phyloP scores from a whole-genome alignment of 345 rosid genomes.

The Syzygium jambos region DNA sequence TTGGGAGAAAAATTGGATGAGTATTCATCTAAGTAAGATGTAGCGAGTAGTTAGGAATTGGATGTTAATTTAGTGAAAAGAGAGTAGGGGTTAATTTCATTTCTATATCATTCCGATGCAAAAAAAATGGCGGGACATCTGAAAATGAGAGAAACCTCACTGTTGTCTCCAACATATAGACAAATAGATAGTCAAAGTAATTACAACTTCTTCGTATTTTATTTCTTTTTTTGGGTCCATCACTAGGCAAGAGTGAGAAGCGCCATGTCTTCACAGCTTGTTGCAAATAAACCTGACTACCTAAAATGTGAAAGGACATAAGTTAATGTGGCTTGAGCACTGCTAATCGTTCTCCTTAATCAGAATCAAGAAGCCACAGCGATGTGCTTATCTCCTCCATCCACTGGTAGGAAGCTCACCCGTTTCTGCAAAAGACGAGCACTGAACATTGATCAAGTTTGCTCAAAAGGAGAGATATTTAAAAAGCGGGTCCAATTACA shows the following conservation, averaged over 20 bases:
- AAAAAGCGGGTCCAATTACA: no score
- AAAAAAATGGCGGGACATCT: not conserved
- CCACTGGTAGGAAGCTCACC: slow-evolving; percentile 64
- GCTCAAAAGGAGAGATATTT: not conserved
- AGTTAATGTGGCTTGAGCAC: not conserved
- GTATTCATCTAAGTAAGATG: not conserved
- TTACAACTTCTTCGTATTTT: not conserved
- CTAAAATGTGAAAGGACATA: not conserved
- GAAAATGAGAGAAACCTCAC: not conserved
- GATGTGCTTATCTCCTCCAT: slow-evolving; percentile 58
- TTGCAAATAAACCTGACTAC: not conserved
- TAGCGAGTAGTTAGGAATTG: not conserved
- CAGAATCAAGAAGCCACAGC: slow-evolving; percentile 43
- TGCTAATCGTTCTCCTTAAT: not conserved
- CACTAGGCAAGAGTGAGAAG: not conserved
- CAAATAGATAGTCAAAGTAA: not conserved
- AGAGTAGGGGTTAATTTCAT: not conserved
- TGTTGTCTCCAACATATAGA: not conserved
- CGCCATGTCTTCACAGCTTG: not conserved
- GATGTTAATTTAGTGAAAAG: not conserved
- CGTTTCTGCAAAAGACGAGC: slow-evolving; percentile 46
- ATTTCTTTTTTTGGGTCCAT: not conserved
- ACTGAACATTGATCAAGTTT: not conserved
- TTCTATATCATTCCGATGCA: not conserved
- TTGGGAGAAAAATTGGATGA: not conserved